Conservation (phyloP, 2,329 filamentous ascomycete genomes). For the Trichophyton benhamiae region DNA sequence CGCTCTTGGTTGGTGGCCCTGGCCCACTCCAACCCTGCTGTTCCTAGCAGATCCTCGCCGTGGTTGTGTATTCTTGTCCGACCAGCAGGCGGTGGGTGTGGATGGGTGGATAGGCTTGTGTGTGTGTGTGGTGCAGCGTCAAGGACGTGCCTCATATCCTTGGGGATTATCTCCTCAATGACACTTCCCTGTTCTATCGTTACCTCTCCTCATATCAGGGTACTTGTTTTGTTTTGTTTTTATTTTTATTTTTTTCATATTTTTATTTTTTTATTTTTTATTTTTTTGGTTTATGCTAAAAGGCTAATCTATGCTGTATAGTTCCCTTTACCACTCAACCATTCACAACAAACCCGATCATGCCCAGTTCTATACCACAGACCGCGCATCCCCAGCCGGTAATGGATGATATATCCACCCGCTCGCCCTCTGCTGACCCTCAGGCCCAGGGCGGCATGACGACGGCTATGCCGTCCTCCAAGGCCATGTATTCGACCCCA, state of each 20-base stretch:
- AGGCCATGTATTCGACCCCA: conserved; percentile 11
- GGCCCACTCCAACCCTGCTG: conserved; percentile 1
- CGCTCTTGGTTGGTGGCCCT: conserved; percentile 3
- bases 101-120: background rate
- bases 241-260: background rate
- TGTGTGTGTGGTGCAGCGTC: background rate
- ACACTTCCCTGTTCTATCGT: background rate
- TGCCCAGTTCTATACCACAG: conserved; percentile 11
- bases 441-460: conserved; percentile 11
- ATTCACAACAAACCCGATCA: conserved; percentile 8
- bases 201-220: background rate
- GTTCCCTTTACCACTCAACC: conserved; percentile 7
- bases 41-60: conserved; percentile 1
- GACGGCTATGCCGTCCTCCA: conserved; percentile 6
- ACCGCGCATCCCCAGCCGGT: conserved; percentile 14
- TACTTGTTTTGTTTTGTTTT: background rate
- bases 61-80: background rate
- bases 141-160: background rate
- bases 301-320: background rate
- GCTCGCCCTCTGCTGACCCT: conserved; percentile 5
- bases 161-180: too few species aligned
- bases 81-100: background rate
- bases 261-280: background rate
- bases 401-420: background rate
- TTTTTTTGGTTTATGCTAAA: background rate